Evolutionary conservation across 2,329 filamentous ascomycete genomes (phyloP).

Genomic region (Sclerotinia trifoliorum): DNA sequence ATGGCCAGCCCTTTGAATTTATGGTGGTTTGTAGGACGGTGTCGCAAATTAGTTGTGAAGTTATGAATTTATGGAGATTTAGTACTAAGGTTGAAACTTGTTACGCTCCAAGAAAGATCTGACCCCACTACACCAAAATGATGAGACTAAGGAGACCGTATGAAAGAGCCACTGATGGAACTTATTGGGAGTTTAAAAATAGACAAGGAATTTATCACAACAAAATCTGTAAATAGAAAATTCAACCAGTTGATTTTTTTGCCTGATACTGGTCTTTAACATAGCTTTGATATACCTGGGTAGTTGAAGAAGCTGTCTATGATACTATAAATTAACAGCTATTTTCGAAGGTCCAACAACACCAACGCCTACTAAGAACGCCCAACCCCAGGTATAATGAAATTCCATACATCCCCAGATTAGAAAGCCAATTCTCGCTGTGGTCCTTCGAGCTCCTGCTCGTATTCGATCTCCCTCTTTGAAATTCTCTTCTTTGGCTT

Average conservation of each 20-base stretch:
- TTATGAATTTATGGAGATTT: constrained; percentile 6
- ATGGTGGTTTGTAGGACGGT: constrained; percentile 6
- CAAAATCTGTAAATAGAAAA: neutral
- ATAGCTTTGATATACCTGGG: neutral
- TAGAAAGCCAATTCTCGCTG: constrained; percentile 27
- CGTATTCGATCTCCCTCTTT: constrained; percentile 71
- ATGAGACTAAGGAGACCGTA: neutral
- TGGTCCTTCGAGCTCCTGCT: constrained; percentile 56
- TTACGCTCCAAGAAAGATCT: constrained; percentile 23
- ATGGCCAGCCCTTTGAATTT: neutral
- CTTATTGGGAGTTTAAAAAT: neutral
- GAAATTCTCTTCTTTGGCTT: constrained; percentile 50
- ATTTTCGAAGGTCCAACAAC: neutral
- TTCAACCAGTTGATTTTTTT: neutral
- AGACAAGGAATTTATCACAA: neutral
- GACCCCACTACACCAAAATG: constrained; percentile 9
- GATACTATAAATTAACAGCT: constrained; percentile 13
- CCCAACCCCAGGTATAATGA: constrained; percentile 26
- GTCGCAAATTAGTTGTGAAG: constrained; percentile 1
- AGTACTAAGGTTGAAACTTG: constrained; percentile 21
- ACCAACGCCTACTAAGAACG: constrained; percentile 19
- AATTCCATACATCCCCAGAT: constrained; percentile 18
- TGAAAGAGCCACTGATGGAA: constrained; percentile 10
- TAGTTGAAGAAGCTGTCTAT: constrained; percentile 1
- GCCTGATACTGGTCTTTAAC: neutral